These are phyloP conservation scores for Leccinum fibrillosum DNA, from an alignment of 768 basidiomycete genomes.

Conservation along the genomic window DNA sequence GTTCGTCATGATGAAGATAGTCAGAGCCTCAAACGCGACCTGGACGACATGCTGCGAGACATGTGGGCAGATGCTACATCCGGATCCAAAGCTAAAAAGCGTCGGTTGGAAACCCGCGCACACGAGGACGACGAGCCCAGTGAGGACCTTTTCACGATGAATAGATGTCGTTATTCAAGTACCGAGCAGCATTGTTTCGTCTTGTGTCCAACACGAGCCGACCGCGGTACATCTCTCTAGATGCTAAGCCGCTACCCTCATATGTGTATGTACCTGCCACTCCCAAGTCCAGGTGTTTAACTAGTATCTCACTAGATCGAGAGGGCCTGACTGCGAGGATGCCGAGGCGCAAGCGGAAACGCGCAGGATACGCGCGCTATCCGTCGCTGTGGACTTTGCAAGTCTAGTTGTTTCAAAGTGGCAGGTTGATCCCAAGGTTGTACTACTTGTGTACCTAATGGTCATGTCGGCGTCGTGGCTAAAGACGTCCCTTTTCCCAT, in stretches of 20 bases:
- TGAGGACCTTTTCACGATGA: background rate
- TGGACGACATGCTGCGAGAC: conserved; percentile 22
- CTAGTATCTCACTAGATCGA: conserved; percentile 33
- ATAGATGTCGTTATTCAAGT: background rate
- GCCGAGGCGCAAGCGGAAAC: conserved; percentile 38
- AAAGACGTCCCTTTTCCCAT: background rate
- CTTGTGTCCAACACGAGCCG: conserved; percentile 38
- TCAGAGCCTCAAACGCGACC: conserved; percentile 16
- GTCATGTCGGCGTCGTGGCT: background rate
- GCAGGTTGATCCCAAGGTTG: conserved; percentile 19
- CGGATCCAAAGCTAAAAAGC: background rate
- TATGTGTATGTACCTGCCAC: conserved; percentile 32
- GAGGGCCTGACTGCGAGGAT: conserved; percentile 52
- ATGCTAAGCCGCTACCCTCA: conserved; percentile 37
- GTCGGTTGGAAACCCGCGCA: background rate
- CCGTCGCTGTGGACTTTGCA: conserved; percentile 39
- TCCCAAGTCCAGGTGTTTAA: background rate
- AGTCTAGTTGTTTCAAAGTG: conserved; percentile 16
- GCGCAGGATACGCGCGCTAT: conserved; percentile 38
- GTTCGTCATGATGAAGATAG: conserved; percentile 5
- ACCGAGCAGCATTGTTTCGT: conserved; percentile 40
- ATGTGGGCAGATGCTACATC: conserved; percentile 15
- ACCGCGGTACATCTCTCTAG: conserved; percentile 40
- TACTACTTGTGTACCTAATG: background rate
- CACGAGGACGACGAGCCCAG: background rate